Percentiles rank a stretch among this genome's conserved stretches.
Conservation (phyloP, 805 yeast genomes). For the Starmerella etchellsii region DNA sequence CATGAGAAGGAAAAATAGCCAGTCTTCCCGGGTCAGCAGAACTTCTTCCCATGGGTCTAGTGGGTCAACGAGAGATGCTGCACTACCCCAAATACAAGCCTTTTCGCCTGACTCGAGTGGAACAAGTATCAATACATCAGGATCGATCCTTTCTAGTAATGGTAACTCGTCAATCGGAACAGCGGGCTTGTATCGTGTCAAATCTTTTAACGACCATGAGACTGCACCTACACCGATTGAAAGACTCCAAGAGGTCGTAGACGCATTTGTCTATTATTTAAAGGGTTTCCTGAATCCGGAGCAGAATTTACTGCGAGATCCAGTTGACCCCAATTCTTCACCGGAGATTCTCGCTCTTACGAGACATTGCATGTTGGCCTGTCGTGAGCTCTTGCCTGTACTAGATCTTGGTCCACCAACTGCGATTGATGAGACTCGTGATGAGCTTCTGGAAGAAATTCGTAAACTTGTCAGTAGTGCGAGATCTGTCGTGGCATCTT, state of each 20-base stretch:
- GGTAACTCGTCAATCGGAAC: not conserved
- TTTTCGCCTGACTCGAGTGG: not conserved
- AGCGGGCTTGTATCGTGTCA: conserved; percentile 7
- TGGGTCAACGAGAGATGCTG: not conserved
- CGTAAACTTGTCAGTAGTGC: conserved; percentile 28
- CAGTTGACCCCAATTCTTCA: conserved; percentile 20
- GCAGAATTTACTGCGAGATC: conserved; percentile 21
- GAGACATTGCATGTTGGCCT: conserved; percentile 30
- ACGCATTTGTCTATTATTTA: conserved; percentile 27
- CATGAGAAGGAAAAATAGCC: not conserved
- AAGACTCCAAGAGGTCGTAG: conserved; percentile 28
- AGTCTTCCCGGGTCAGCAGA: not conserved
- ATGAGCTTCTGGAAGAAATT: conserved; percentile 26
- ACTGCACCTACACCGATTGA: conserved; percentile 22
- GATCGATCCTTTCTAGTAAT: not conserved
- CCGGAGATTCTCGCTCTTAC: conserved; percentile 27
- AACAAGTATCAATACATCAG: not conserved
- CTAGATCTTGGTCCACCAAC: conserved; percentile 23
- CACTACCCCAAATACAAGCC: not conserved
- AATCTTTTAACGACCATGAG: conserved; percentile 15
- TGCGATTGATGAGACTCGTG: conserved; percentile 20
- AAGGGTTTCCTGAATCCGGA: conserved; percentile 25
- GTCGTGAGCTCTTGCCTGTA: conserved; percentile 29
- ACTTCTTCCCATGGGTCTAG: not conserved
- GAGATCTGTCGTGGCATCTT: conserved; percentile 27